Evolutionary conservation across 257 asterid genomes (phyloP), one percentile per base, ranked within the genome.

Genomic region (Orobanche coerulescens): DNA sequence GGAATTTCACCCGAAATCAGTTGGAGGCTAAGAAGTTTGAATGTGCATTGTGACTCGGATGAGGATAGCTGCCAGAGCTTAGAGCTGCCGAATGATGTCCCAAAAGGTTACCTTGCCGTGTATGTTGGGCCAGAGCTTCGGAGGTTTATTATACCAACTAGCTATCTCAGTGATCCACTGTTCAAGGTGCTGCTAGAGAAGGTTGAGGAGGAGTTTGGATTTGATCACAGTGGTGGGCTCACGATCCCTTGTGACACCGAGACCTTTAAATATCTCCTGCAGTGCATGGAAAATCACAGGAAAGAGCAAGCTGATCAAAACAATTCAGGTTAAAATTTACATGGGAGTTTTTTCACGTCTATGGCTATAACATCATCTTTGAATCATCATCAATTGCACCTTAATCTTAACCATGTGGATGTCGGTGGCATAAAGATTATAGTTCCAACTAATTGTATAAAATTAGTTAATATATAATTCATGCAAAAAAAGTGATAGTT

Each of bases 131-230:
- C 75, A 4, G 89, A 82, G 80, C 83, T 72, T 46, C 70, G 89
- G 62, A 76, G 89, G 80, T 82, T 82, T 37, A 82, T 79, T 42
- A 79, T 82, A 39, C 89, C 89, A 11, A 82, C 89, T 28, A 70
- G 77, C 66, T 82, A 82, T 67, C 85, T 82, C n/a, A 66, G 78
- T 51, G 80, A 79, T 68, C 85, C 82, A 9, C 63, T 82, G 67
- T 82, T 82, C 59, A 82, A 82, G 67, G 78, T 79, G 51, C 37
- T 82, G 74, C 65, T 82, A 19, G 85, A 82, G 13, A 82, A 82
- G 67, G 83, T 68, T 15, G 89, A 82, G 80, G 89, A 82, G 80
- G 89, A 82, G 78, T 82, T 82, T 73, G 89, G 85, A 61, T 82
- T 79, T 23, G 89, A 82, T 72, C 82, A 82, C 26, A 64, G 74